These are phyloP conservation scores for Reticulascus tulasneorum DNA, from an alignment of 2,329 filamentous ascomycete genomes.

Conservation along the genomic window DNA sequence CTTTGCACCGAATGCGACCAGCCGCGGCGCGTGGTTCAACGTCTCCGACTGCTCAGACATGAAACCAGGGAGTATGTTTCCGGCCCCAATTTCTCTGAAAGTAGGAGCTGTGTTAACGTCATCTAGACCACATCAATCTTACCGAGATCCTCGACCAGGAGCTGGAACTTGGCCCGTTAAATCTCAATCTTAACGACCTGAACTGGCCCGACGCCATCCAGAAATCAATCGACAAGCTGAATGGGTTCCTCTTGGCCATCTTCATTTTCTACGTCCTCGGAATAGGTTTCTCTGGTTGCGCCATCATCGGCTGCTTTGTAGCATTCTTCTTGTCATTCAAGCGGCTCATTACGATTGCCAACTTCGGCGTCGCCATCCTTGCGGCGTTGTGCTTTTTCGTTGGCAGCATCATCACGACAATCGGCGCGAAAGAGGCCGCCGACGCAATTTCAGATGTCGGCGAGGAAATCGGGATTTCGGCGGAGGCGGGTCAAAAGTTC, in stretches of 20 bases:
- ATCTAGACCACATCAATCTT: slow-evolving; percentile 39
- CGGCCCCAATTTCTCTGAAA: not conserved
- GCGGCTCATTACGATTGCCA: slow-evolving; percentile 24
- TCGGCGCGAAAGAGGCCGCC: slow-evolving; percentile 35
- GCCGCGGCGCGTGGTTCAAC: slow-evolving; percentile 31
- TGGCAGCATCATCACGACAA: slow-evolving; percentile 39
- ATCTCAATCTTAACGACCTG: slow-evolving; percentile 42
- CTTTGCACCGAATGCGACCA: slow-evolving; percentile 40
- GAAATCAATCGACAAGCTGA: slow-evolving; percentile 45
- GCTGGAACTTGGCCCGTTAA: slow-evolving; percentile 39
- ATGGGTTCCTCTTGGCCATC: slow-evolving; percentile 41
- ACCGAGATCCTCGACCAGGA: slow-evolving; percentile 42
- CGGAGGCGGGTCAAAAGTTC: slow-evolving; percentile 39
- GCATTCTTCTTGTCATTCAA: slow-evolving; percentile 28
- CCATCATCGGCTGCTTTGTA: slow-evolving; percentile 34
- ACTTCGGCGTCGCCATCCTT: slow-evolving; percentile 31
- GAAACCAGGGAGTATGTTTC: slow-evolving; percentile 31
- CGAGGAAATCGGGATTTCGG: slow-evolving; percentile 40
- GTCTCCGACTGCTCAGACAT: slow-evolving; percentile 41
- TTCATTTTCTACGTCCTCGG: slow-evolving; percentile 46
- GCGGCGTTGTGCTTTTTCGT: slow-evolving; percentile 33
- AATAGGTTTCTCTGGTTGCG: slow-evolving; percentile 36
- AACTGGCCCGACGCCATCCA: slow-evolving; percentile 40
- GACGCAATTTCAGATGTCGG: slow-evolving; percentile 38
- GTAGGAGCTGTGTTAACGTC: slow-evolving; percentile 1